A percentile compares a stretch with the other conserved stretches of the same genome.
These are phyloP conservation scores for Lathyrus tuberosus DNA, from an alignment of 306 rosid genomes.

Conservation along the genomic window DNA sequence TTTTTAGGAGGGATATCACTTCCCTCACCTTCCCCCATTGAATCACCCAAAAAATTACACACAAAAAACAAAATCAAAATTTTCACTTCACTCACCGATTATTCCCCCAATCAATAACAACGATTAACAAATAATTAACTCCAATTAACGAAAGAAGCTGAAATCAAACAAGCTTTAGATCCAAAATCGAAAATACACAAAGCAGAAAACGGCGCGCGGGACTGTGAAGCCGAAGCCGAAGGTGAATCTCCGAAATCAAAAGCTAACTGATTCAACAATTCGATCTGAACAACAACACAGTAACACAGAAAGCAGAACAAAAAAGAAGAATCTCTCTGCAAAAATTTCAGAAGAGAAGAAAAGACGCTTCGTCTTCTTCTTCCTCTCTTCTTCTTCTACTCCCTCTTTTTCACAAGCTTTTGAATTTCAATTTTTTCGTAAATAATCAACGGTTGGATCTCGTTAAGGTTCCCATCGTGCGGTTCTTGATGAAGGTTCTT, in stretches of 20 bases:
- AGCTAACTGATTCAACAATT: constrained; percentile 25
- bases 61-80: constrained; percentile 10
- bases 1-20: constrained; percentile 63
- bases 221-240: constrained; percentile 32
- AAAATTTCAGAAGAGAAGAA: constrained; percentile 3
- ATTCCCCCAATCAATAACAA: constrained; percentile 35
- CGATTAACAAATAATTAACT: not conserved
- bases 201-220: constrained; percentile 3
- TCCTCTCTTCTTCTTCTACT: constrained; percentile 54
- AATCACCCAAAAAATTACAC: constrained; percentile 26
- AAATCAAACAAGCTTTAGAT: constrained; percentile 54
- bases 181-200: constrained; percentile 40
- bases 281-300: constrained; percentile 35
- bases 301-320: not conserved
- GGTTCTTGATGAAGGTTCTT: no score
- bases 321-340: not conserved
- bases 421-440: constrained; percentile 87
- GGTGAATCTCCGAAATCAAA: constrained; percentile 48
- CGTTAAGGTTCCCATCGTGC: no score
- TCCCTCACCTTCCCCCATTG: constrained; percentile 81
- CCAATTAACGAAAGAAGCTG: constrained; percentile 40
- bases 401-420: constrained; percentile 94
- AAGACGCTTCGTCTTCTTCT: not conserved
- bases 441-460: constrained; percentile 71
- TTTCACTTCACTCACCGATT: constrained; percentile 48